Evolutionary conservation across 2,329 filamentous ascomycete genomes (phyloP).

Genomic region (Metarhizium anisopliae): DNA sequence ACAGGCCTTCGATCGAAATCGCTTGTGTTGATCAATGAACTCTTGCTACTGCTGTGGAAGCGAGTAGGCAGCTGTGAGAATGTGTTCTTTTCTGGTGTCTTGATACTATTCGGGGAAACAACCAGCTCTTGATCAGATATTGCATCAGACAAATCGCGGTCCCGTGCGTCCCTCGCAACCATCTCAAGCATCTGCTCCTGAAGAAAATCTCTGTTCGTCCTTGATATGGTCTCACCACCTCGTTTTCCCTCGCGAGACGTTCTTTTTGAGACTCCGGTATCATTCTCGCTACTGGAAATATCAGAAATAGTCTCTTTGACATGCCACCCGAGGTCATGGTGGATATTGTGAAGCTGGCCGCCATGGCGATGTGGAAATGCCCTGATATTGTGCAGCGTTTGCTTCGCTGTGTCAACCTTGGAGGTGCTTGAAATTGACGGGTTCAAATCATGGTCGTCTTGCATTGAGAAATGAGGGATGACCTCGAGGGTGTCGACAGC

Average conservation of each 20-base stretch:
- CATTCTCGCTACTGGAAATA: constrained; percentile 49
- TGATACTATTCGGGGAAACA: constrained; percentile 19
- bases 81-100: constrained; percentile 21
- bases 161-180: constrained; percentile 43
- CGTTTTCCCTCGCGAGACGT: constrained; percentile 17
- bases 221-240: constrained; percentile 35
- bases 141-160: constrained; percentile 28
- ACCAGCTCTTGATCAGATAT: constrained; percentile 21
- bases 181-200: constrained; percentile 56
- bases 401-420: constrained; percentile 37
- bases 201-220: constrained; percentile 40
- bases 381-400: constrained; percentile 48
- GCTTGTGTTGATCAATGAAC: constrained; percentile 30
- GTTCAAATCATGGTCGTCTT: constrained; percentile 14
- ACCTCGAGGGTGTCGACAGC: constrained; percentile 16
- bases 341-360: constrained; percentile 35
- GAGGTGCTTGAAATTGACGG: constrained; percentile 12
- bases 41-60: constrained; percentile 21
- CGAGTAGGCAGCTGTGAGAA: constrained; percentile 21
- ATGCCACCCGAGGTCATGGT: constrained; percentile 43
- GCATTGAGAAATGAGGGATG: constrained; percentile 17
- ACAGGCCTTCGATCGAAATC: constrained; percentile 27
- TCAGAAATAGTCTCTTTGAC: constrained; percentile 46
- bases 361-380: constrained; percentile 46
- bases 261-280: constrained; percentile 24